These are phyloP conservation scores for Millerago galiae DNA, from an alignment of 805 yeast species.

Conservation along the genomic window DNA sequence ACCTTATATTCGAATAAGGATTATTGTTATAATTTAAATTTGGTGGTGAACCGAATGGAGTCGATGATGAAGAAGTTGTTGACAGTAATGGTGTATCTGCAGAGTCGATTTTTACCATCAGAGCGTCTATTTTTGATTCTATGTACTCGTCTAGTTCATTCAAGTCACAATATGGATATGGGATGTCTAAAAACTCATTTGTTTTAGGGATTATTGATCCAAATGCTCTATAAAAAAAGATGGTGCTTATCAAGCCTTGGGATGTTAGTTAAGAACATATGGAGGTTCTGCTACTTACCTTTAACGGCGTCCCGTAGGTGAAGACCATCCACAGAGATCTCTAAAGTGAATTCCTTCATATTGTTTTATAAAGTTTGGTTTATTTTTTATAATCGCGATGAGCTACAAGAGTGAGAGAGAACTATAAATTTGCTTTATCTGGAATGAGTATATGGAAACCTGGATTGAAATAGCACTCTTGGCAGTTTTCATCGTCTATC, in stretches of 20 bases:
- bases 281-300: constrained; percentile 3
- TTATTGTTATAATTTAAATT: constrained; percentile 6
- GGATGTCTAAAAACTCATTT: constrained; percentile 48
- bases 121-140: constrained; percentile 28
- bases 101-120: constrained; percentile 24
- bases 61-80: constrained; percentile 13
- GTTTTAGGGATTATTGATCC: constrained; percentile 55
- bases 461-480: constrained; percentile 67
- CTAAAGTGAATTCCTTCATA: constrained; percentile 11
- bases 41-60: constrained; percentile 22
- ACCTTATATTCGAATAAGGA: constrained; percentile 15
- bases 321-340: constrained; percentile 8
- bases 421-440: background rate
- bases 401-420: no score
- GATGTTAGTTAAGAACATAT: background rate
- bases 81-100: constrained; percentile 10
- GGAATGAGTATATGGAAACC: constrained; percentile 35
- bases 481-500: constrained; percentile 71
- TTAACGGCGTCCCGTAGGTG: constrained; percentile 7
- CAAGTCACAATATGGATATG: constrained; percentile 47
- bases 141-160: constrained; percentile 43
- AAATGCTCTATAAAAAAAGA: constrained; percentile 62
- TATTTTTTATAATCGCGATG: background rate
- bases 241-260: constrained; percentile 45
- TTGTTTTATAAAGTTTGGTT: background rate